Evolutionary conservation across 345 rosid genomes (phyloP), one percentile per base, ranked within the genome.

Genomic region (Brassica napus): DNA sequence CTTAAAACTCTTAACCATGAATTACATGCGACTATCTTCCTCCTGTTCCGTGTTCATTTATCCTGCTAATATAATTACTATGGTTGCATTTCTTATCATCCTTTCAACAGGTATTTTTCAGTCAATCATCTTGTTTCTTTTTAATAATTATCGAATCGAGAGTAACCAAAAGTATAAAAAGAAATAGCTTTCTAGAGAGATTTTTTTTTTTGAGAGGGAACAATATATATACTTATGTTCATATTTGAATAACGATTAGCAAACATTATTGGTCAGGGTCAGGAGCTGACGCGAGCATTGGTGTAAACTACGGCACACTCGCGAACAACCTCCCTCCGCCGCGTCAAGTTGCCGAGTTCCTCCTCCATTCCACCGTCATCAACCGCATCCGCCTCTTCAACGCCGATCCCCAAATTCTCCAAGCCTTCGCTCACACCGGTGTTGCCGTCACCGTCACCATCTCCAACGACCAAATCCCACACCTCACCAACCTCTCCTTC

Each of bases 241-340:
- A 61, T 0, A 71, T 77, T 77, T 71, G 66, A 77, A 26, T 15
- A 49, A 49, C 18, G 18, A 11, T 47, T 62, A 28, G 3, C 54
- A 35, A 49, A 57, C 2, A 14, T 62, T 44, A 15, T 4, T 6
- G 49, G 47, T 63, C 21, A 77, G 8, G 37, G 34, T 65, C 54
- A 63, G 92, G 86, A 81, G 84, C 55, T 11, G 79, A 83, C 52
- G 94, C 84, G 14, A 72, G 72, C 14, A 79, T 92, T 23, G 98
- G 97, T 49, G 92, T 89, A 8, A 91, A 92, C 83, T 94, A 91
- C 73, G 98, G 97, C 65, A 91, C 93, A 15, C 70, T 88, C 9
- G 95, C 92, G 0, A 69, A 83, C 87, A 75, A 92, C 74, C 95
- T 92, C 15, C 98, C 95, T 3, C 94, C 95, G 2, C 97, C 97